Conservation (phyloP, 768 basidiomycete genomes). For the Thelephora ganbajun region DNA sequence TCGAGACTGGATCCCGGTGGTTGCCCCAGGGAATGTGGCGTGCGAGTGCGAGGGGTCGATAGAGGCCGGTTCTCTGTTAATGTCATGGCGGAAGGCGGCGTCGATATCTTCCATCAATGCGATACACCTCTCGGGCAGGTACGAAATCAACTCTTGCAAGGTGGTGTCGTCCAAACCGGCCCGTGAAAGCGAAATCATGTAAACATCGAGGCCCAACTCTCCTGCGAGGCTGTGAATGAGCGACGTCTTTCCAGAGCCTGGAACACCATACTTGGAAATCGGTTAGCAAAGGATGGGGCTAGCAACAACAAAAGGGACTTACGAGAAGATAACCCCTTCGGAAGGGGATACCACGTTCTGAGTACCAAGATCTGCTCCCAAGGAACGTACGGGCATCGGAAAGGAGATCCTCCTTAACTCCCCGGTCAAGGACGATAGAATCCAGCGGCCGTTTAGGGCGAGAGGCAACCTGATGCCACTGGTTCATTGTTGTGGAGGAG, state of each 20-base stretch:
- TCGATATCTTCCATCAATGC: slow-evolving; percentile 80
- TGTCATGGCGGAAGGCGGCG: slow-evolving; percentile 44
- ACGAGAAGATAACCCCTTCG: slow-evolving; percentile 62
- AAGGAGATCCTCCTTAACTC: slow-evolving; percentile 48
- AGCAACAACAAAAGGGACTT: slow-evolving; percentile 9
- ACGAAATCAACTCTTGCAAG: slow-evolving; percentile 42
- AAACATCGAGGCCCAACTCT: slow-evolving; percentile 63
- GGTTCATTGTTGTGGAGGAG: slow-evolving; percentile 18
- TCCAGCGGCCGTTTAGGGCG: slow-evolving; percentile 50
- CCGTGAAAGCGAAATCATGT: slow-evolving; percentile 55
- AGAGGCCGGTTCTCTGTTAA: slow-evolving; percentile 5
- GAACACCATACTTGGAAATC: slow-evolving; percentile 41
- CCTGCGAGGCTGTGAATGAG: slow-evolving; percentile 67
- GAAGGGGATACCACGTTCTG: slow-evolving; percentile 64
- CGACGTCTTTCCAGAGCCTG: slow-evolving; percentile 69
- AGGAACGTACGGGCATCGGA: slow-evolving; percentile 64
- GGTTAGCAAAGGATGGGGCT: slow-evolving; percentile 1
- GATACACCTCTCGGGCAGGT: slow-evolving; percentile 58
- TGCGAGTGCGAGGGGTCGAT: slow-evolving; percentile 15
- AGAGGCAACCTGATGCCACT: slow-evolving; percentile 42
- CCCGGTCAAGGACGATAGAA: slow-evolving; percentile 61
- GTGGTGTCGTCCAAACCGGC: slow-evolving; percentile 46
- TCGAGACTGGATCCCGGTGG: slow-evolving; percentile 5
- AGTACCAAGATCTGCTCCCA: slow-evolving; percentile 58
- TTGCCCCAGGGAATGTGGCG: slow-evolving; percentile 18